Evolutionary conservation across 257 asterid species (phyloP).

Genomic region (Paulownia fortunei): DNA sequence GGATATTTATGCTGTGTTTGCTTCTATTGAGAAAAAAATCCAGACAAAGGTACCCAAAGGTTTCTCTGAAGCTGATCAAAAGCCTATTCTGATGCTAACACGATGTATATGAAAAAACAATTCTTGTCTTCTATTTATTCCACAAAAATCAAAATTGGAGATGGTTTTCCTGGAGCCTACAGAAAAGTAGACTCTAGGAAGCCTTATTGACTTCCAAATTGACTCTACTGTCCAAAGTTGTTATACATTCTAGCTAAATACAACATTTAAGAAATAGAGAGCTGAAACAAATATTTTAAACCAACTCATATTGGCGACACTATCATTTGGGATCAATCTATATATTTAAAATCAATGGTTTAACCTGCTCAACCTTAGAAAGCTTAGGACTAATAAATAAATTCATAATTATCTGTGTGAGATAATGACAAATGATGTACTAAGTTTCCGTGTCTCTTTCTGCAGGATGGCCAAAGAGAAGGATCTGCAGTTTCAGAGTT

Average conservation of each 20-base stretch:
- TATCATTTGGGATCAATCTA: conserved; percentile 12
- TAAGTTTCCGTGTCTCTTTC: conserved; percentile 22
- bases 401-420: not conserved
- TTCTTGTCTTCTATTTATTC: not conserved
- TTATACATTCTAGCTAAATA: not conserved
- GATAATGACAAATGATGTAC: not conserved
- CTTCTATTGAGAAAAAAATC: not conserved
- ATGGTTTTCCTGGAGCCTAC: not conserved
- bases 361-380: conserved; percentile 14
- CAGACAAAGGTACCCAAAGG: not conserved
- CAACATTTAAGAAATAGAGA: not conserved
- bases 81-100: not conserved
- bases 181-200: not conserved
- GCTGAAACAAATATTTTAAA: not conserved
- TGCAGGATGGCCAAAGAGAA: conserved; percentile 62
- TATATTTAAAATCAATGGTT: not conserved
- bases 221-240: not conserved
- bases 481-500: conserved; percentile 60
- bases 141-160: conserved; percentile 15
- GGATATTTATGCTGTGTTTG: not conserved
- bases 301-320: not conserved
- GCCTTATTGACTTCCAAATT: not conserved
- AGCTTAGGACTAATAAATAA: not conserved
- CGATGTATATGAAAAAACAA: not conserved
- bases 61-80: conserved; percentile 2